Evolutionary conservation across 2,329 filamentous ascomycete genomes (phyloP), one percentile per base, ranked within the genome.

Genomic region (Penicillium italicum): DNA sequence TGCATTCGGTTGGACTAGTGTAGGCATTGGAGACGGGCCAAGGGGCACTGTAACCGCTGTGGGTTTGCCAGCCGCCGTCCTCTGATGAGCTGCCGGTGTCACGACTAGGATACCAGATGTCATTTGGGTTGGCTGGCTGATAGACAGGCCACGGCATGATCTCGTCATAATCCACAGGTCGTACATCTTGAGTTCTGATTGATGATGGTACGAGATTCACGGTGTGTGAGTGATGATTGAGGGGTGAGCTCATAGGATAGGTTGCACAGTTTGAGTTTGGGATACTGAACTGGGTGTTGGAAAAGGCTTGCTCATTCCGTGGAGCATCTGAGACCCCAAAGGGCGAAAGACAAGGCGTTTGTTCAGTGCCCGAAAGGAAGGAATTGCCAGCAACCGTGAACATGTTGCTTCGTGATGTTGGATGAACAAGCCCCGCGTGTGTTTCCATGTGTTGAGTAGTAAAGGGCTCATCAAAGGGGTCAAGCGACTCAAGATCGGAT

Each of bases 261-360:
- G 28, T 18, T 2, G 28, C 11, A 5, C 5, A n/a, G 4, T 14
- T 34, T 9, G 26, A 11, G 8, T 4, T 16, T 24, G 37, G 34
- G 0, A 10, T 2, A 31, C n/a, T 24, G 43, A 34, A 24, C 0
- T 36, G 38, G 18, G 14, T 3, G 4, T 20, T 20, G 9, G 28
- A 33, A 2, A 51, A 7, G 6, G 42, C 3, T 2, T 41, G 11
- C 2, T 57, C 43, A 0, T 57, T 48, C 20, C 30, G 31, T 26
- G 49, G 18, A 0, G 20, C 1, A 11, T 53, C 53, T 9, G 44
- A 14, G 3, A 55, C 34, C 2, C 41, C 56, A 22, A 58, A 60
- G 1, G 60, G 58, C 8, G 50, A 51, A 1, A 58, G 37, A 8
- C 59, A 62, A 11, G 59, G 44, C 0, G 48, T 49, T 0, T 60